These are phyloP conservation scores for Immersiporthe knoxdaviesiana DNA, from an alignment of 2,329 filamentous ascomycete species.

Conservation along the genomic window DNA sequence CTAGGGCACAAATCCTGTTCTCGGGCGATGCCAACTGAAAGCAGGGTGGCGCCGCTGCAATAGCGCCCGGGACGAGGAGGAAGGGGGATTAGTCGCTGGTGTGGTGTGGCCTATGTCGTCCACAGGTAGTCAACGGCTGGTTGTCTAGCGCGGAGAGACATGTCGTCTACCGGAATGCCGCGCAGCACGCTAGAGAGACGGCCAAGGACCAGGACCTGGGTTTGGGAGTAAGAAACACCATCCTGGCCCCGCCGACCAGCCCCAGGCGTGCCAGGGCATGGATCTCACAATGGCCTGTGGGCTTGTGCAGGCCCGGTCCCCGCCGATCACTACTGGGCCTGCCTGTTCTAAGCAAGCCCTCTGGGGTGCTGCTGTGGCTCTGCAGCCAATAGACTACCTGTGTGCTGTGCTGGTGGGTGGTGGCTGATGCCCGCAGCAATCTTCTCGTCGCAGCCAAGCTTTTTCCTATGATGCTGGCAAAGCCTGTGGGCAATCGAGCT, in stretches of 20 bases:
- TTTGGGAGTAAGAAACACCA: neutral
- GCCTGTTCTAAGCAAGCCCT: slow-evolving; percentile 20
- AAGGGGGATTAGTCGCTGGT: neutral
- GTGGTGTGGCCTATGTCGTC: slow-evolving; percentile 15
- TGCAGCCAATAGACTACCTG: slow-evolving; percentile 18
- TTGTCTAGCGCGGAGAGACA: slow-evolving; percentile 1
- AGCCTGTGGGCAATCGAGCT: neutral
- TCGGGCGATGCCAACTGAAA: slow-evolving; percentile 5
- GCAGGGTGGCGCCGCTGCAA: slow-evolving; percentile 11
- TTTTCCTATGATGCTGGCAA: neutral
- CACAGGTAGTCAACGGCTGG: slow-evolving; percentile 2
- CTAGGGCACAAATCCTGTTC: slow-evolving; percentile 7
- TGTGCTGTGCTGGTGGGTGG: neutral
- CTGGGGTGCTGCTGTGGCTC: slow-evolving; percentile 8
- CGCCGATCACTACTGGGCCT: slow-evolving; percentile 20
- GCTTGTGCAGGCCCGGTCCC: slow-evolving; percentile 11
- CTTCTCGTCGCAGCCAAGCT: neutral
- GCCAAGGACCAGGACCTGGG: neutral
- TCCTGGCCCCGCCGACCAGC: neutral
- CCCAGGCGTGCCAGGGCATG: slow-evolving; percentile 17
- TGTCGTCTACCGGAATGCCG: slow-evolving; percentile 11
- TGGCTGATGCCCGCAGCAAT: slow-evolving; percentile 2
- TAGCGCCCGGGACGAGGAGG: too few species aligned
- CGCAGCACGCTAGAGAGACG: slow-evolving; percentile 12
- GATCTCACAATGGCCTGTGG: slow-evolving; percentile 16